Base-by-base conservation (phyloP, 2,329 filamentous ascomycete genomes). In the Conoideocrella luteorostrata region DNA sequence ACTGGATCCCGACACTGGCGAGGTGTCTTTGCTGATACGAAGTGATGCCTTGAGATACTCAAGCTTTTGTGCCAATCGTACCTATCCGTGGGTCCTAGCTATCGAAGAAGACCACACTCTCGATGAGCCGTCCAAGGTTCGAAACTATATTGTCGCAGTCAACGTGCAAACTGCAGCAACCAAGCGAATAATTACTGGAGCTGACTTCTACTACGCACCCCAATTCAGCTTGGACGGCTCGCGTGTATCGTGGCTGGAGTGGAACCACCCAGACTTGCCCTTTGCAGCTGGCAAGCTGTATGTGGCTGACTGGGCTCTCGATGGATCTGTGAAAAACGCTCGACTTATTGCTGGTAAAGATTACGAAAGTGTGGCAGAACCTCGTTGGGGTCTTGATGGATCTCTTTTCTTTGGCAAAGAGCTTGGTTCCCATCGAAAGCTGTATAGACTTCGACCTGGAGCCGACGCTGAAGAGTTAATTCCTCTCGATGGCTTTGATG, bases 121-220 rank as follows among this genome's bases (percentile, higher is more conserved):
- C 9, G 52, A 65, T 3, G 57, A 51, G 1, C 61, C 65, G 0
- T 50, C 50, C 5, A 51, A 55, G 5, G 56, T 69, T n/a, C 55
- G 47, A 15, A 64, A 69, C 48, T 63, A 63, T 34, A 50, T 70
- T 10, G 67, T 67, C 1, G 65, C 58, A 2, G 65, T 71, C 49
- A 60, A 71, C 41, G 50, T 56, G 1, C 51, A 62, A 37, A 62
- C 72, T 59, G 69, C 66, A 2, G 54, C 64, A 7, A 62, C 70
- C 2, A 62, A 54, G 22, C 53, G 66, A 1, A 51, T 76, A 4
- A 62, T 64, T 0, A 47, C 60, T 5, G 71, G 67, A 0, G 68
- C 71, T 3, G 75, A 78, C 51, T 78, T 78, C 41, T 78, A 77
- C 52, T 68, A 65, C 18, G 64, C 68, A 18, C 73, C 75, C 0